A percentile compares a stretch with the other conserved stretches of the same genome.
Conservation (phyloP, 148 eudicot genomes). For the Gaultheria prostrata region DNA sequence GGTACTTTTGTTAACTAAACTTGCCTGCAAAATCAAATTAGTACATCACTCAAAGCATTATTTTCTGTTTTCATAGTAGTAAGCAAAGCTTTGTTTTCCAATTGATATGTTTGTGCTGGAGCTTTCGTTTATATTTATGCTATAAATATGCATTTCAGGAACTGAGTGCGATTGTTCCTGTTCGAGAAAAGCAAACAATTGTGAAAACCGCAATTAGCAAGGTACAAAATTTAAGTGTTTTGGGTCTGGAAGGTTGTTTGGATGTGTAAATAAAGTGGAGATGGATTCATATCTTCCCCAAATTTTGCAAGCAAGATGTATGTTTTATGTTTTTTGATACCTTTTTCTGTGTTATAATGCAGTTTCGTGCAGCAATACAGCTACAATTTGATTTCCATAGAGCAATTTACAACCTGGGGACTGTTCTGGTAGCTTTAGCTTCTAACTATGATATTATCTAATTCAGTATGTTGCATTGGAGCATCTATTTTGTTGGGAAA, state of each 20-base stretch:
- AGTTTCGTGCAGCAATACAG: slow-evolving; percentile 92
- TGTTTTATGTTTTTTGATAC: slow-evolving; percentile 13
- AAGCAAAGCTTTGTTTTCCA: not conserved
- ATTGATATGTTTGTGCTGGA: not conserved
- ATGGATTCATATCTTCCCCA: not conserved
- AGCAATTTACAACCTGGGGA: slow-evolving; percentile 97
- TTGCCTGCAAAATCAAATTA: slow-evolving; percentile 7
- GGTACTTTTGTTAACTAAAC: slow-evolving; percentile 35
- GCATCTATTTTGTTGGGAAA: not conserved
- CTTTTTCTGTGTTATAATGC: slow-evolving; percentile 25
- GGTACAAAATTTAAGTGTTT: slow-evolving; percentile 34
- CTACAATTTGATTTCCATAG: slow-evolving; percentile 97
- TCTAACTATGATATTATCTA: slow-evolving; percentile 4
- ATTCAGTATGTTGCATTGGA: not conserved
- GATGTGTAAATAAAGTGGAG: not conserved
- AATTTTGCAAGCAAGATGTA: not conserved
- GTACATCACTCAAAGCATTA: not conserved
- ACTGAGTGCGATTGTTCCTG: slow-evolving; percentile 93
- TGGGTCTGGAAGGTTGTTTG: not conserved
- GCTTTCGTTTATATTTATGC: not conserved
- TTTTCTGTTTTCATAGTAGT: not conserved
- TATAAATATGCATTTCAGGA: slow-evolving; percentile 50
- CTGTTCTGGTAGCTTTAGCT: slow-evolving; percentile 72
- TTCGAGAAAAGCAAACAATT: slow-evolving; percentile 83
- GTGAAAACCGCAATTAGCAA: slow-evolving; percentile 80